These are phyloP conservation scores for Parsonsia alboflavescens DNA, from an alignment of 257 asterid species.

Conservation along the genomic window DNA sequence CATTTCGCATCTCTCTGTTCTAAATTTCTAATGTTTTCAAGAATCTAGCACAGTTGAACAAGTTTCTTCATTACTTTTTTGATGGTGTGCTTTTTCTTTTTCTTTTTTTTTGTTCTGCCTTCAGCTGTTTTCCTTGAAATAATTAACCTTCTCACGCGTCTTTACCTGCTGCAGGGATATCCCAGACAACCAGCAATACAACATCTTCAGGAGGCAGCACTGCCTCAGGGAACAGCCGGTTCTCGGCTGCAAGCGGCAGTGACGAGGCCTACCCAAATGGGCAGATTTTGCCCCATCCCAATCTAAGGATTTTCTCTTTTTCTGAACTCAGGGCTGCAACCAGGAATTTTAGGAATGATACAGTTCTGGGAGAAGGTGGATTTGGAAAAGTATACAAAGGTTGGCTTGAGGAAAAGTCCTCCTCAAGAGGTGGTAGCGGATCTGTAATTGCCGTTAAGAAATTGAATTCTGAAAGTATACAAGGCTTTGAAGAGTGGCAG, in stretches of 20 bases:
- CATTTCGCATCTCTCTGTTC: background rate
- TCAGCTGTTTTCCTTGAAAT: background rate
- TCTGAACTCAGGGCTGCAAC: conserved; percentile 65
- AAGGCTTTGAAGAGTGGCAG: conserved; percentile 87
- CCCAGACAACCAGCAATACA: conserved; percentile 24
- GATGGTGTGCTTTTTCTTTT: too few relatives aligned
- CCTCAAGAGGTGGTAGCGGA: conserved; percentile 34
- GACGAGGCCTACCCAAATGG: conserved; percentile 24
- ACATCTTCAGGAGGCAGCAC: conserved; percentile 22
- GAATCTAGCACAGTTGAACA: background rate
- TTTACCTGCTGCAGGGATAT: conserved; percentile 35
- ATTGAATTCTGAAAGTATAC: conserved; percentile 60
- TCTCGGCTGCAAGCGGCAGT: conserved; percentile 29
- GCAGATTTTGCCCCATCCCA: conserved; percentile 53
- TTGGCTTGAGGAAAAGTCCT: conserved; percentile 60
- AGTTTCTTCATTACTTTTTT: background rate
- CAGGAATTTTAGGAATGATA: conserved; percentile 60
- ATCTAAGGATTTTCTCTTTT: conserved; percentile 51
- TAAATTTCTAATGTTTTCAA: background rate
- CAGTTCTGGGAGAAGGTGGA: conserved; percentile 90
- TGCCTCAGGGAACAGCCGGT: conserved; percentile 27
- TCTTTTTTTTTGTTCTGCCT: background rate
- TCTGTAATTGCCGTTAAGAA: conserved; percentile 72
- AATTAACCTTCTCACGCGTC: background rate
- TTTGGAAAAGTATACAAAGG: conserved; percentile 92